Conservation (phyloP, 2,329 filamentous ascomycete species). For the Chaetomiaceae sp. region DNA sequence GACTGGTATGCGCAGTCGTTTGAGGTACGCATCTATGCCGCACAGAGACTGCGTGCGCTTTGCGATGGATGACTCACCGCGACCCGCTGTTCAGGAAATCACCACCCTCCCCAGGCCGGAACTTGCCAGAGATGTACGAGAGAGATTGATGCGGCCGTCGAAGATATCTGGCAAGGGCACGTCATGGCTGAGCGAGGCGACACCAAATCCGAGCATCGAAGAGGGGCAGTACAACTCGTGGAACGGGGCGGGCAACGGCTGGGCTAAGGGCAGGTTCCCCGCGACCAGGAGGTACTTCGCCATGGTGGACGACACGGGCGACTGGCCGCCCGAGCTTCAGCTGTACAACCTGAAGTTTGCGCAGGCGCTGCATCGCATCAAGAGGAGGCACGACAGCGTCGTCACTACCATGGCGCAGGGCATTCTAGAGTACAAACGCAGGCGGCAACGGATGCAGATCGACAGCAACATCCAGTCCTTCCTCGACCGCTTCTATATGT, state of each 20-base stretch:
- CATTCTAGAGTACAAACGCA: slow-evolving; percentile 96
- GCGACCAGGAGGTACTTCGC: slow-evolving; percentile 75
- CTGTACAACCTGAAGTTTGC: slow-evolving; percentile 92
- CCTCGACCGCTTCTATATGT: slow-evolving; percentile 99
- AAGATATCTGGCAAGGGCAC: slow-evolving; percentile 49
- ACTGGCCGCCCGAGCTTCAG: slow-evolving; percentile 91
- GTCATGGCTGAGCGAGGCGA: slow-evolving; percentile 70
- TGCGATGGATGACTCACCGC: slow-evolving; percentile 28
- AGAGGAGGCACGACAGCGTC: slow-evolving; percentile 90
- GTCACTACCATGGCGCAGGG: slow-evolving; percentile 98
- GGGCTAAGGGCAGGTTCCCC: slow-evolving; percentile 40
- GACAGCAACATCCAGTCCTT: slow-evolving; percentile 96
- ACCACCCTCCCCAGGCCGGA: slow-evolving; percentile 75
- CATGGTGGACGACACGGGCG: slow-evolving; percentile 76
- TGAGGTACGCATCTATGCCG: slow-evolving; percentile 60
- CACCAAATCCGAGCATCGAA: slow-evolving; percentile 81
- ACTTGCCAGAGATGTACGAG: slow-evolving; percentile 67
- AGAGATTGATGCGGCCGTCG: slow-evolving; percentile 66
- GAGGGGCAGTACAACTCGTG: slow-evolving; percentile 71
- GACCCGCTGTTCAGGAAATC: slow-evolving; percentile 63
- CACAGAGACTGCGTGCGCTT: background rate
- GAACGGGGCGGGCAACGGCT: slow-evolving; percentile 39
- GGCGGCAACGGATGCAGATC: slow-evolving; percentile 94
- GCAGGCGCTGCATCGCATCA: slow-evolving; percentile 85
- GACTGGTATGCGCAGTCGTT: slow-evolving; percentile 99